phyloP scores from a whole-genome alignment of 768 basidiomycete species.

The Xerocomellus intermedius region DNA sequence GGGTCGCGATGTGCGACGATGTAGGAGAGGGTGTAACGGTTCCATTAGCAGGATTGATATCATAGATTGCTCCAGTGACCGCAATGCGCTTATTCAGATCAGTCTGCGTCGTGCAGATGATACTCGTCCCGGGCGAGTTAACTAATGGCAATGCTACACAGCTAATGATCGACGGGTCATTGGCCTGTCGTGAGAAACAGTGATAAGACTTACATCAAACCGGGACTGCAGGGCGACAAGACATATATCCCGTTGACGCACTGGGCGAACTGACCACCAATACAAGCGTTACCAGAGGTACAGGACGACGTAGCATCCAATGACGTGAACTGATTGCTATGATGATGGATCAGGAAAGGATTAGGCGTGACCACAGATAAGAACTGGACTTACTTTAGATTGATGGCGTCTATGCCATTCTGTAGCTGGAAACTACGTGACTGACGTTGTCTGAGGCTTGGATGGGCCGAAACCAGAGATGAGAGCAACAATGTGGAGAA shows the following conservation, averaged over 20 bases:
- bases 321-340: conserved; percentile 21
- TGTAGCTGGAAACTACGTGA: conserved; percentile 28
- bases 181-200: neutral
- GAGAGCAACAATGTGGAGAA: conserved; percentile 34
- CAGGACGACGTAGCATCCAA: conserved; percentile 34
- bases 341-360: conserved; percentile 2
- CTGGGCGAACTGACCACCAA: conserved; percentile 50
- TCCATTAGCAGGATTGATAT: conserved; percentile 20
- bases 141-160: conserved; percentile 48
- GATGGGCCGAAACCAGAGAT: conserved; percentile 35
- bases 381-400: conserved; percentile 37
- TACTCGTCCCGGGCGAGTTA: conserved; percentile 46
- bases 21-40: conserved; percentile 16
- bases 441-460: conserved; percentile 33
- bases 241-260: conserved; percentile 49
- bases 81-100: conserved; percentile 49
- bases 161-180: conserved; percentile 1
- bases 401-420: conserved; percentile 44
- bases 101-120: conserved; percentile 50
- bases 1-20: neutral
- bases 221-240: conserved; percentile 20
- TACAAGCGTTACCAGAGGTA: conserved; percentile 45
- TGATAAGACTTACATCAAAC: conserved; percentile 13
- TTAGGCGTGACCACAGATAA: neutral
- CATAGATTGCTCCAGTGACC: conserved; percentile 30